Evolutionary conservation across 148 eudicot genomes (phyloP), one percentile per base, ranked within the genome.

Genomic region (Heliosperma pusillum): DNA sequence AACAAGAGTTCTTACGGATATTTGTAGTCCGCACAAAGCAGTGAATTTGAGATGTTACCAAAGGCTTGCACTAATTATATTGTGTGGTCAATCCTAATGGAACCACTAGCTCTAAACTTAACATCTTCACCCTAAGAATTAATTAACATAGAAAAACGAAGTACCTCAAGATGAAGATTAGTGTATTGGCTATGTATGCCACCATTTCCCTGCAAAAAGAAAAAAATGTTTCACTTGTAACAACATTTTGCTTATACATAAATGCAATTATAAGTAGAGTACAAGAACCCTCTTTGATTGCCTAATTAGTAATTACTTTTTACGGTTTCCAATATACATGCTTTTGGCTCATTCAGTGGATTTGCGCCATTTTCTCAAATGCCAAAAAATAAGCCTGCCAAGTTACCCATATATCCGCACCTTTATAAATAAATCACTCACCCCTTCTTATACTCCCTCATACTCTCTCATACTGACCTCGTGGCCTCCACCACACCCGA

Each of bases 141-240:
- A 19, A 26, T 25, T 15, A 45, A 25, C 24, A 60, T 12, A 6
- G 40, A 40, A 45, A 69, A 47, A 56, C 40, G 53, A 61, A 82
- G 64, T 88, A 90, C 98, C 98, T 95, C 85, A 95, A 80, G 79
- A 95, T 95, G 80, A 95, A 95, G 60, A 95, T 92, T 70, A 95
- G 74, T 11, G 98, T 95, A 82, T 95, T 95, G 52, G 98, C 98
- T 80, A 95, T 92, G 82, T 95, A 95, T 5, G 98, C 85, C 71
- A 95, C 91, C 97, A 95, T 95, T 80, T 92, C 98, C 98, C 98
- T 95, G 93, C 81, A 85, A 70, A 30, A 27, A 72, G 20, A 61
- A 17, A 10, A 24, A 27, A 26, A 26, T 7, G n/a, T n/a, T n/a
- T n/a, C 2, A 4, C 2, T 33, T 33, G 2, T 17, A 67, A 20